Evolutionary conservation across 2,329 filamentous ascomycete genomes (phyloP), one percentile per base, ranked within the genome.

Genomic region (Trichoderma simmonsii): DNA sequence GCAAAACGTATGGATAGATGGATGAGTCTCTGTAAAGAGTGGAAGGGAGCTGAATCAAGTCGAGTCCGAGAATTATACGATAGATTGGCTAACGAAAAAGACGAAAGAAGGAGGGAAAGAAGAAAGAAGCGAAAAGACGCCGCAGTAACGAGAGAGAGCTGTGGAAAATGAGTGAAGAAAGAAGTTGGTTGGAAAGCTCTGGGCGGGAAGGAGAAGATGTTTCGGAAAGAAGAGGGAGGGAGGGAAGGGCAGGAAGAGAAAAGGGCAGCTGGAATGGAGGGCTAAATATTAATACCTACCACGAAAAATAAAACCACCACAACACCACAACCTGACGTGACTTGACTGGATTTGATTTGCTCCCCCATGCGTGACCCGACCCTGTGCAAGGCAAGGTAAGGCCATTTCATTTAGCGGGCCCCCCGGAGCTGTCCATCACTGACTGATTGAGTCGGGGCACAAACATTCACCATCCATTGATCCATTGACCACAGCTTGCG

Each of bases 71-170:
- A 32, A 71, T 67, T 71, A 67, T 71, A 39, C 28, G 30, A 59
- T 56, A 15, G 60, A 54, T 56, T 48, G 32, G 34, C 30, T 21
- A 64, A 73, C 71, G 72, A 70, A 65, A 24, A 62, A 70, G 61
- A 71, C 56, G 66, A 56, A 73, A 69, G 72, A 57, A 73, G 70
- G 72, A 57, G 57, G 30, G 54, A 43, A 36, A 43, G 26, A 51
- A 64, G 15, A 15, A 70, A 71, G 72, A 63, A 62, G 71, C 73
- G 73, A 73, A 32, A 73, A 72, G 68, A 76, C 77, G 77, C 75
- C 73, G 80, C 81, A 81, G 80, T 77, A 82, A 79, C 77, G 81
- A 82, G 78, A 71, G 78, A 78, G 78, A 78, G 57, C 30, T 34
- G 12, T 61, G 66, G 57, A 76, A 77, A 77, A 69, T 56, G 66